These are phyloP conservation scores for Atalantia buxifolia DNA, from an alignment of 345 rosid genomes.

Conservation along the genomic window DNA sequence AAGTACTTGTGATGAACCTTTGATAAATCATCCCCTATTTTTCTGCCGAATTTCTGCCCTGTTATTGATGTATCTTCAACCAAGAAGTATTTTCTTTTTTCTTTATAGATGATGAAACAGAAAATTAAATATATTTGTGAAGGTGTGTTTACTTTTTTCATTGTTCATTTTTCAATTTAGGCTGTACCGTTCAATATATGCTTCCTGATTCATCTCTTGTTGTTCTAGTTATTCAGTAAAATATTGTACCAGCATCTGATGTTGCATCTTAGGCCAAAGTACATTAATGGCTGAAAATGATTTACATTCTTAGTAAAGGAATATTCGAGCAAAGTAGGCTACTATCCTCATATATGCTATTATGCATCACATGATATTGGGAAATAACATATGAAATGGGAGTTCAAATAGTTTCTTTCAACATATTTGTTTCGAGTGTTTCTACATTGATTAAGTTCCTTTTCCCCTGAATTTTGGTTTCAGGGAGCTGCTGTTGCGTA, in stretches of 20 bases:
- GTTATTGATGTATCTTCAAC: neutral
- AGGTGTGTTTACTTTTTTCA: neutral
- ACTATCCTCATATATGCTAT: neutral
- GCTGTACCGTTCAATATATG: neutral
- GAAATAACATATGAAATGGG: neutral
- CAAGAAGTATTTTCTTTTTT: neutral
- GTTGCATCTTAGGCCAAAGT: neutral
- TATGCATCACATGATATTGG: neutral
- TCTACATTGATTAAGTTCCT: neutral
- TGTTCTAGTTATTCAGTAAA: neutral
- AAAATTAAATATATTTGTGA: neutral
- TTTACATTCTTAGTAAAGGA: neutral
- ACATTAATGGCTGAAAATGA: neutral
- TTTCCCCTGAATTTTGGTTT: neutral
- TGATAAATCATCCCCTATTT: neutral
- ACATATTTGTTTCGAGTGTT: neutral
- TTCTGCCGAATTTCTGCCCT: neutral
- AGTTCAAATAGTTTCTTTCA: neutral
- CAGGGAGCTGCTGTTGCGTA: conserved; percentile 93
- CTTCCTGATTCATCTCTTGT: neutral
- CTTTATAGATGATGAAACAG: neutral
- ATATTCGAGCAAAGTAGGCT: neutral
- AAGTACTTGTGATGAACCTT: neutral
- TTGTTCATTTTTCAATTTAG: neutral
- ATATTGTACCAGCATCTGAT: neutral